These are phyloP conservation scores for Dacryopinax primogenitus DNA, from an alignment of 768 basidiomycete species.

Conservation along the genomic window DNA sequence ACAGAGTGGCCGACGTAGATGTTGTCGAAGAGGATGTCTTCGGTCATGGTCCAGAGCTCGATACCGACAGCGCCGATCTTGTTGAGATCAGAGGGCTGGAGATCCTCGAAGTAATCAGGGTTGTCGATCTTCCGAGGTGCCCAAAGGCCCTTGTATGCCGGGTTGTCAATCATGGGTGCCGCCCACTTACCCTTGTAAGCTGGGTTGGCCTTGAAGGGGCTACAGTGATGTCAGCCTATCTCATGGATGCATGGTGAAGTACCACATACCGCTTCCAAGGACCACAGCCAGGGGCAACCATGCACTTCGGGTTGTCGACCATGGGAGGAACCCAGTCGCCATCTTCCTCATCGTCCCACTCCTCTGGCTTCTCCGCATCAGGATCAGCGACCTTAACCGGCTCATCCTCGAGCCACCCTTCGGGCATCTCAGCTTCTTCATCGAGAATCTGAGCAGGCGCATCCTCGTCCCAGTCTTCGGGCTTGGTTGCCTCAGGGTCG, in stretches of 20 bases:
- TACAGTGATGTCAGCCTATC: slow-evolving; percentile 22
- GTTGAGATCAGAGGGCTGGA: slow-evolving; percentile 65
- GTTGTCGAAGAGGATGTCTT: slow-evolving; percentile 85
- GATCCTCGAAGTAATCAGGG: slow-evolving; percentile 83
- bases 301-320: slow-evolving; percentile 80
- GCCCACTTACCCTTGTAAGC: slow-evolving; percentile 98
- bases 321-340: slow-evolving; percentile 95
- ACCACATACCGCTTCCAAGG: slow-evolving; percentile 67
- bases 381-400: slow-evolving; percentile 72
- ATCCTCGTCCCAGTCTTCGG: slow-evolving; percentile 95
- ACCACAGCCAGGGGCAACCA: slow-evolving; percentile 84
- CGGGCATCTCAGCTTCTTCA: slow-evolving; percentile 65
- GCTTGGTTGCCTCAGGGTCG: slow-evolving; percentile 80
- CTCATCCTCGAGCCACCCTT: slow-evolving; percentile 92
- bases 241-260: background rate
- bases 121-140: slow-evolving; percentile 80
- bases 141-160: slow-evolving; percentile 94
- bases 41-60: slow-evolving; percentile 99
- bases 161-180: slow-evolving; percentile 90
- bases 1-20: slow-evolving; percentile 86
- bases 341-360: slow-evolving; percentile 99
- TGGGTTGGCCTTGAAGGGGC: slow-evolving; percentile 82
- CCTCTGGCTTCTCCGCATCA: slow-evolving; percentile 89
- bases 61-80: slow-evolving; percentile 94
- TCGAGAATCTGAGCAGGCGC: slow-evolving; percentile 87